Base-by-base conservation (phyloP, 495 filamentous ascomycete genomes). In the Penicillium atrosanguineum region DNA sequence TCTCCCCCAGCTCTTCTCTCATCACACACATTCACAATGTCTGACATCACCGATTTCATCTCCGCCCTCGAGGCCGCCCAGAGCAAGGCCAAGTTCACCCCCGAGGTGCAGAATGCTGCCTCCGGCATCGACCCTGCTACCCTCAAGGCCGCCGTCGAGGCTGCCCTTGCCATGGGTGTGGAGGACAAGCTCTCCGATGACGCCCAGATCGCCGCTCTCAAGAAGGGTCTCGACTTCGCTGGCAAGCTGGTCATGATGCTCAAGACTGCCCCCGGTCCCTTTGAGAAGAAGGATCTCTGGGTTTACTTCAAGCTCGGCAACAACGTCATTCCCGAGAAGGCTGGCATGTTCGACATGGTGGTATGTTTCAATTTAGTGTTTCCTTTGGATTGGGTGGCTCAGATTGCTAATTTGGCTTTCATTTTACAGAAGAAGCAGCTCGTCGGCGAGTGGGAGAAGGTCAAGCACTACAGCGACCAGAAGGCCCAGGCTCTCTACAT, bases 401-500 rank as follows among this genome's bases (percentile, higher is more conserved):
- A 8, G 12, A 15, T 52, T 44, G 37, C 41, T 54, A 49, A 50
- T 31, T 23, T 50, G 45, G 19, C 7, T 48, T 48, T 31, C 15
- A 11, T 8, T 25, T 6, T 57, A 59, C 45, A 95, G 90, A 83
- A 72, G 70, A 93, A 91, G 74, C 84, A 83, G 56, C 94, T 93
- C 79, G 80, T 83, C 75, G 78, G 78, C 31, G 85, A 84, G 18
- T 96, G 90, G 89, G 66, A 86, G 69, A 78, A 81, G 52, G 52
- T 84, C 52, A 80, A 85, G 46, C 79, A 78, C 45, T 68, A 85
- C 46, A 80, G 74, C 43, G 50, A 76, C 38, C 74, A 81, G 55
- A 68, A 86, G 50, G 88, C 90, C 8, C 83, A 93, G 83, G 80
- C 81, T 65, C 74, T 81, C 55, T 96, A 96, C 69, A 85, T 94